Evolutionary conservation across 306 rosid species (phyloP), one percentile per base, ranked within the genome.

Genomic region (Arachis hypogaea): DNA sequence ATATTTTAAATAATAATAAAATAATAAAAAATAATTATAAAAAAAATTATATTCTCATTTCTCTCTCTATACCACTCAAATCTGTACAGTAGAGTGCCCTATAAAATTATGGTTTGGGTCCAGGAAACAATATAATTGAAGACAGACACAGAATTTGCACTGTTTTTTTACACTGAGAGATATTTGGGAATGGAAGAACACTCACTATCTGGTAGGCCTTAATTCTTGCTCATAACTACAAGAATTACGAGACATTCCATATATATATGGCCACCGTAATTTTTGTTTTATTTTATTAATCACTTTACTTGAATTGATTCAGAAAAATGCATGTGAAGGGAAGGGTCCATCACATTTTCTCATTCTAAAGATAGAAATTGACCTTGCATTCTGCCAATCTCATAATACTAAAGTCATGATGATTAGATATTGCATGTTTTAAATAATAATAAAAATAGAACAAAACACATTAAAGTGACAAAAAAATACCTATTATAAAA

Each of bases 21-120:
- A 18, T 18, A 18, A 18, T 18, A 18, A 18, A 18, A 18, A 18
- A 18, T 18, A 18, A 0, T 1, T 18, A 18, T 18, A 18, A 18
- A 18, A 18, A 1, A 1, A 18, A 18, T 18, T 18, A 14, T 14
- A 14, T 14, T 14, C 14, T 18, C 0, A 18, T 0, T 18, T 18
- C 22, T 18, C 22, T 18, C 22, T 18, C 22, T 18, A 18, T 18
- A 18, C 22, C 22, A 18, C 22, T 18, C 1, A 0, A 18, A 18
- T 18, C 22, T 18, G 0, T 18, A 18, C 22, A 18, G 0, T 18
- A 18, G 22, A 18, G 22, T 18, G 22, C 22, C 22, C 22, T 18
- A 14, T 14, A 14, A 14, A 14, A 22, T 33, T 82, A 72, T 78
- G 88, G 74, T 57, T 75, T 58, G 76, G 66, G 11, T 61, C 74